Conservation (phyloP, 345 rosid genomes). For the Salix brachista region DNA sequence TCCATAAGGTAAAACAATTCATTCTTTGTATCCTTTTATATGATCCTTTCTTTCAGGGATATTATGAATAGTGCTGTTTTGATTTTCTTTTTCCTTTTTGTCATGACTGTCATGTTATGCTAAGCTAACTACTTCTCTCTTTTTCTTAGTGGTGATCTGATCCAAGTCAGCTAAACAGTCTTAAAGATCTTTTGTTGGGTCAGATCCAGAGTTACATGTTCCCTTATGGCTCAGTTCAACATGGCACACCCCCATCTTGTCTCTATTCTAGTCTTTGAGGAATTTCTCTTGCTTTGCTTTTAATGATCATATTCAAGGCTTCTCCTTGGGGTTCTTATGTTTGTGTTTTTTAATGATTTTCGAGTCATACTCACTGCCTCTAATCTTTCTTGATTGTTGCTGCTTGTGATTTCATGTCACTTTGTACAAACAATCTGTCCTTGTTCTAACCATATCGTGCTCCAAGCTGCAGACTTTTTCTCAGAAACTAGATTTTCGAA, state of each 20-base stretch:
- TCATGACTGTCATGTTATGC: constrained; percentile 5
- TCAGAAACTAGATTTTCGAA: constrained; percentile 16
- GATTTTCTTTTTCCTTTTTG: not conserved
- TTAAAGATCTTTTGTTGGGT: constrained; percentile 31
- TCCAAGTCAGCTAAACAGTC: constrained; percentile 2
- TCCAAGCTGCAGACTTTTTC: constrained; percentile 8
- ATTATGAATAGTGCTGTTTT: constrained; percentile 6
- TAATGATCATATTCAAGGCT: constrained; percentile 15
- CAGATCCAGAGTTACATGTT: constrained; percentile 45
- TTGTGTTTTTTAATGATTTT: not conserved
- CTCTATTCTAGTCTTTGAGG: constrained; percentile 20
- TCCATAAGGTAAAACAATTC: constrained; percentile 64
- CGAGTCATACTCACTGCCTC: not conserved
- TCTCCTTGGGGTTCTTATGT: constrained; percentile 3
- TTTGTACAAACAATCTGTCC: constrained; percentile 14
- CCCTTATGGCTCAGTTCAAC: constrained; percentile 27
- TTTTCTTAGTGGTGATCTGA: constrained; percentile 18
- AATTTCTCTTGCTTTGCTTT: constrained; percentile 9
- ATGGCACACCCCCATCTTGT: constrained; percentile 31
- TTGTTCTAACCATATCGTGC: constrained; percentile 11
- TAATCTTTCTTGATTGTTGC: constrained; percentile 15
- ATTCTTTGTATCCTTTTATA: not conserved
- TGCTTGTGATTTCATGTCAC: constrained; percentile 36
- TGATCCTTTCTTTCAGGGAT: not conserved
- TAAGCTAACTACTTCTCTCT: not conserved